Base-by-base conservation (phyloP, 1,139 yeast genomes). In the Candida glucosophila region DNA sequence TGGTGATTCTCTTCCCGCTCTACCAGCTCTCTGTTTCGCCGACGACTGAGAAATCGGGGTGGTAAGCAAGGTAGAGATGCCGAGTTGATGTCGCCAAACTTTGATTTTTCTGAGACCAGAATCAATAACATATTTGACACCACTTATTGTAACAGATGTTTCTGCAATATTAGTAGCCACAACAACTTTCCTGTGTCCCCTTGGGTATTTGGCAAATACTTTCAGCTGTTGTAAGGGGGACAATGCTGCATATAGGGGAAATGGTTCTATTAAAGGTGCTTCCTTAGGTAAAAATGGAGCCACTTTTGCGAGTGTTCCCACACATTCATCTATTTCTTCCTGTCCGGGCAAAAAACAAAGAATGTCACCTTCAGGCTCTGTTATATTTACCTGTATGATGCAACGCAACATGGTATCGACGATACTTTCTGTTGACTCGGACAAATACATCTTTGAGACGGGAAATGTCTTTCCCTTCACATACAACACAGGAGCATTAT, bases 81-180 rank as follows among this genome's bases (percentile, higher is more conserved):
- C 97, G 22, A 88, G 58, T 40, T 79, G 86, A 43, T 90, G 95
- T 41, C 90, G 73, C 95, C 96, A 90, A 2, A 88, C 92, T 39
- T 90, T 82, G 12, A 88, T 92, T 47, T 90, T 92, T 31, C 96
- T 66, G 29, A 90, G 61, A 0, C 99, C 99, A 1, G 93, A 74
- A 50, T 90, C 98, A 17, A 90, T 67, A 5, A 90, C 98, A 43
- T 83, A 90, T 35, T 83, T 73, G n/a, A 90, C 93, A 1, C 98
- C 98, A 15, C 94, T 77, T 19, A 90, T 92, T 2, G 98, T 90
- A 32, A 90, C 78, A 22, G 98, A 90, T 0, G 98, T 92, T 58
- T 90, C 98, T 1, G 98, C 98, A 41, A 90, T 85, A 48, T 90
- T 90, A 2, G 98, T 90, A 6, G 98, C 85, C 31, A 90, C 55